A percentile compares a stretch with the other conserved stretches of the same genome.
Conservation (phyloP, 2,329 filamentous ascomycete genomes). For the Metarhizium album region DNA sequence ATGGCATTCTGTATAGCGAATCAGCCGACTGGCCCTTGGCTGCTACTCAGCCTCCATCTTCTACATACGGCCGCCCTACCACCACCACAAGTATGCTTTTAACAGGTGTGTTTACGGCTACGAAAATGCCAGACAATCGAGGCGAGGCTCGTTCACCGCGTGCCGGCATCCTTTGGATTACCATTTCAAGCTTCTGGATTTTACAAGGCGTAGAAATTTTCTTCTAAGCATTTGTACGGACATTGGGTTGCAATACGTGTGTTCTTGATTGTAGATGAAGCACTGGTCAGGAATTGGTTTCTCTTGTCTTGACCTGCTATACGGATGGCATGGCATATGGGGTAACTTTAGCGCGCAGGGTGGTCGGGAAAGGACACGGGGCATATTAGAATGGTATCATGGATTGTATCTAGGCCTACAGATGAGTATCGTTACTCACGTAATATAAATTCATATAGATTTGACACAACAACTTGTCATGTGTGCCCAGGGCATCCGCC, state of each 20-base stretch:
- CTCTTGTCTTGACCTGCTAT: too few relatives aligned
- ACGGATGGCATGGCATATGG: too few relatives aligned
- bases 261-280: background rate
- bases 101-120: conserved; percentile 26
- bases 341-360: too few relatives aligned
- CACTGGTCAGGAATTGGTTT: background rate
- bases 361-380: too few relatives aligned
- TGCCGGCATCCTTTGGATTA: background rate
- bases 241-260: background rate
- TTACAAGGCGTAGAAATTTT: background rate
- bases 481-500: too few relatives aligned
- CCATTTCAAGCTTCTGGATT: background rate
- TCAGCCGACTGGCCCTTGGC: conserved; percentile 31
- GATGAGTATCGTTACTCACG: too few relatives aligned
- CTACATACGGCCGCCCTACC: conserved; percentile 11
- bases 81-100: conserved; percentile 13
- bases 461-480: too few relatives aligned
- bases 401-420: too few relatives aligned
- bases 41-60: conserved; percentile 13
- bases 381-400: too few relatives aligned
- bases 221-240: background rate
- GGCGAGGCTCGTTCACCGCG: background rate
- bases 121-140: conserved; percentile 17
- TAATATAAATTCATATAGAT: too few relatives aligned
- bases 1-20: conserved; percentile 43